Base-by-base conservation (phyloP, 2,329 filamentous ascomycete species). In the Sporothrix protearum region DNA sequence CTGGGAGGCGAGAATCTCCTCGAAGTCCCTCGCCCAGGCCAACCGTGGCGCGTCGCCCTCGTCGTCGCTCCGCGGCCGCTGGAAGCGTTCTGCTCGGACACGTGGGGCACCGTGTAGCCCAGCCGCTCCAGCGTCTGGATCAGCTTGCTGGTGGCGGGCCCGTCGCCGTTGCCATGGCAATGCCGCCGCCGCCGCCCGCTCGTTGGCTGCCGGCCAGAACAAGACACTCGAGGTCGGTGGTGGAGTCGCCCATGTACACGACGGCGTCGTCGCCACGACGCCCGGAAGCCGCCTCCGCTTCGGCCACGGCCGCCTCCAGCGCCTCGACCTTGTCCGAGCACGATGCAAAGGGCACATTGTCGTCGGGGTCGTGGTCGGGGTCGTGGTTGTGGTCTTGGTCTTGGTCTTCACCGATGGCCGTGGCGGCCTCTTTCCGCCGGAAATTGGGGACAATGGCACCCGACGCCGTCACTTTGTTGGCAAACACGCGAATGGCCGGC, bases 171-270 rank as follows among this genome's bases (percentile, higher is more conserved):
- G 0, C 80, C 51, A 89, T 80, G 55, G 85, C 82, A 28, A 88
- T 78, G 3, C 86, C 87, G 45, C 73, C 72, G 74, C 63, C 6
- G 79, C 78, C 1, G 77, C 78, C 28, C 77, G 76, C 14, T 42
- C 22, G 22, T 3, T 42, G 4, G n/a, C 30, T 36, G 42, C 57
- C 69, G 3, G 75, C 73, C 1, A 42, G 30, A 0, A 87, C 74
- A 49, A 89, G 77, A 72, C 86, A 88, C 76, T 84, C 83, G 71
- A 88, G 77, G 76, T 89, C 87, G 1, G 86, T 88, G 1, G 82
- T 82, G 36, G 86, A 87, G 76, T 89, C 87, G 8, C 87, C 87
- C 76, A 88, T 83, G 78, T 88, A 89, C n/a, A 86, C 76, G n/a
- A 71, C 61, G 0, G 72, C 51, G 39, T 42, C 55, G 42, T 33